Base-by-base conservation (phyloP, 1,284 basidiomycete species). In the Leccinum angustisporum region DNA sequence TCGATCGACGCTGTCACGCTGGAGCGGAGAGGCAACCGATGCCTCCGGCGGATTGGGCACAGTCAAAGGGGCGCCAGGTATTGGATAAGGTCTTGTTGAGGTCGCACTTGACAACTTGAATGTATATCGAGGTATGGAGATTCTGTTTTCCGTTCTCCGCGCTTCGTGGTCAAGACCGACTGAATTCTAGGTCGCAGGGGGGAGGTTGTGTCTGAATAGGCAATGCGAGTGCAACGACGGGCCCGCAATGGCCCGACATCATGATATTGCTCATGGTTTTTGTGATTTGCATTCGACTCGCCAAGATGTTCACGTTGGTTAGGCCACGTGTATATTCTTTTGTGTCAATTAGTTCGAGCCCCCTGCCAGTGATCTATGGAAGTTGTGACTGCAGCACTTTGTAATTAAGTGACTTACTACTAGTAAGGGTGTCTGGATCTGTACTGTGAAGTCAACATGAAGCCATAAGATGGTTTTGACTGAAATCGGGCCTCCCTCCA, bases 41-140 rank as follows among this genome's bases (percentile, higher is more conserved):
- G 3, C 73, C 76, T 7, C 77, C 75, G 0, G 60, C 65, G 2
- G 66, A 67, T 0, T 77, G 75, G 73, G 69, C 62, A 0, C 60
- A 67, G 51, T 64, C 63, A 3, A 38, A 56, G 34, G 67, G 65
- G 53, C 63, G 69, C 16, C 66, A 74, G 50, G 65, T 63, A 6
- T 14, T 72, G 27, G 77, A 79, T 43, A 71, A 70, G 58, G 64
- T 78, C 3, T 0, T 65, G 0, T 16, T 69, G 30, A 63, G 61
- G 69, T 71, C 77, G 31, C 83, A 86, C 66, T 66, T 87, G 64
- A 86, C 83, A 1, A 74, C 27, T 27, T 27, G 27, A 27, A 27
- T 85, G 76, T 85, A 83, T 68, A 70, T 76, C 16, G 63, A 76
- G 60, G 73, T 72, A 63, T 4, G 70, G 16, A 25, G 46, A 14